Percentiles rank a stretch among this genome's conserved stretches.
Evolutionary conservation across 192 early-diverging fungal genomes (phyloP).

Genomic region (Linnemannia zychae): DNA sequence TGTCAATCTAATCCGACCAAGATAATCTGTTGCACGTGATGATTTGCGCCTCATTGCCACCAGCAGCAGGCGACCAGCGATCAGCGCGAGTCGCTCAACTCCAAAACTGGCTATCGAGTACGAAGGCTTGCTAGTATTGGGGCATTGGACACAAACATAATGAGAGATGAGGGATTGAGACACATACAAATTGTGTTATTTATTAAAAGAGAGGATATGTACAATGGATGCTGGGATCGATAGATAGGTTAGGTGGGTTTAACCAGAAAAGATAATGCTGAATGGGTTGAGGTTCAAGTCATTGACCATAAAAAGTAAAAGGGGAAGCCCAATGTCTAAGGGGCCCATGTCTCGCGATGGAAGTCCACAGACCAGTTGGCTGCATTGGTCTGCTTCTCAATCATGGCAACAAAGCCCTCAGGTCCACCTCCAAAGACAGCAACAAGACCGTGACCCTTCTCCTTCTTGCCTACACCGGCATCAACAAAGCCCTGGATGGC

Average conservation of each 20-base stretch:
- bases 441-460: conserved; percentile 42
- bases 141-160: no score
- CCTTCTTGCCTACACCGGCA: conserved; percentile 48
- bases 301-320: background rate
- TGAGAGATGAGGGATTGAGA: background rate
- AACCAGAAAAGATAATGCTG: background rate
- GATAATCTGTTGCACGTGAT: conserved; percentile 3
- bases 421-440: conserved; percentile 56
- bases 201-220: background rate
- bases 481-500: conserved; percentile 48
- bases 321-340: conserved; percentile 5
- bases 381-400: conserved; percentile 44
- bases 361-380: conserved; percentile 53
- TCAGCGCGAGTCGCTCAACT: no score
- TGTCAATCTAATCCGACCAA: background rate
- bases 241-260: background rate
- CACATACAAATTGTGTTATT: background rate
- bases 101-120: no score
- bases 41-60: no score
- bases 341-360: conserved; percentile 56
- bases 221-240: background rate
- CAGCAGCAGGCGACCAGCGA: no score
- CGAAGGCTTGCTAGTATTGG: no score
- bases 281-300: no score
- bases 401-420: conserved; percentile 54